Base-by-base conservation (phyloP, 2,329 filamentous ascomycete genomes). In the Didymella keratinophila region DNA sequence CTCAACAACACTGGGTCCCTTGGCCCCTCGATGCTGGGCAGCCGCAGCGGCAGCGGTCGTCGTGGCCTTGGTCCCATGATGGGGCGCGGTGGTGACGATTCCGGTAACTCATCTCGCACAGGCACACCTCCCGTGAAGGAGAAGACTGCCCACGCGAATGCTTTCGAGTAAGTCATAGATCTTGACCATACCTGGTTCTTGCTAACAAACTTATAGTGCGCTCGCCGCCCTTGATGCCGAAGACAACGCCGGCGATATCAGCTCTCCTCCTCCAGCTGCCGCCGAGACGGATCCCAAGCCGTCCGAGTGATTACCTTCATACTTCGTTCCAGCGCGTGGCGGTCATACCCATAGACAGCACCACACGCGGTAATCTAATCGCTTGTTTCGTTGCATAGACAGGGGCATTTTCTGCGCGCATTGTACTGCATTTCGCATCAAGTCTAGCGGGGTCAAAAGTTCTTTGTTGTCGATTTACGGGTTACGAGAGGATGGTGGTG, bases 31-130 rank as follows among this genome's bases (percentile, higher is more conserved):
- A 93, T 92, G 62, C 90, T 96, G 84, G 90, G 97, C 71, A 88
- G 86, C 65, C 89, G 95, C 65, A 96, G 91, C 82, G 94, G 92
- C 82, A 97, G 93, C 75, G 91, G 93, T 64, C 88, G 92, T 67
- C 88, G 89, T 74, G 83, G 82, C 66, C 84, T 95, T 68, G 90
- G 90, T 60, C 90, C 90, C 65, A 68, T 75, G 65, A 82, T 93
- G 65, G 86, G 86, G 67, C 56, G 56, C 34, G 87, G 91, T 69
- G 86, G 88, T 60, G 93, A 96, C 71, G 93, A 96, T 69, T 97
- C 93, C 61, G 91, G 87, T 69, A 87, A 89, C 67, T 96, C 92
- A 54, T 97, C 93, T 60, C 89, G 95, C 68, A 96, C 92, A 55
- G 92, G 91, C 70, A 98, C 94, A 47, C 93, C 93, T 54, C 91